Percentiles rank a stretch among this genome's conserved stretches.
Evolutionary conservation across 108 stramenopile species (phyloP).

Genomic region (Stephanodiscus triporus): DNA sequence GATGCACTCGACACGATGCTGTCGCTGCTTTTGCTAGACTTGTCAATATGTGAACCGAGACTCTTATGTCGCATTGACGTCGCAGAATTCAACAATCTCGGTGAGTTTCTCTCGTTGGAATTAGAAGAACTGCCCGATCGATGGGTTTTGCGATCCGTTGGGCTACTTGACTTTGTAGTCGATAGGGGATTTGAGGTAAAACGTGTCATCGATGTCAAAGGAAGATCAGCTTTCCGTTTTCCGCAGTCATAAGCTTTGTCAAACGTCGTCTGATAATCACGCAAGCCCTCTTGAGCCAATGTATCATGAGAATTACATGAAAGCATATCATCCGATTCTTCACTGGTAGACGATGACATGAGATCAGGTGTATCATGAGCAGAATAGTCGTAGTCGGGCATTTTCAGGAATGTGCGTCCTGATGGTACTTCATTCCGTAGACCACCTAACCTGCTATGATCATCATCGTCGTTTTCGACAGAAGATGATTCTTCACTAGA

Average conservation of each 20-base stretch:
- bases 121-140: neutral
- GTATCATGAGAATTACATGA: neutral
- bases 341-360: neutral
- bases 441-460: neutral
- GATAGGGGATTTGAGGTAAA: neutral
- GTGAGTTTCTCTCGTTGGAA: neutral
- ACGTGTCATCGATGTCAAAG: neutral
- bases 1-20: neutral
- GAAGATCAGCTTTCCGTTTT: neutral
- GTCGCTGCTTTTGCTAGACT: neutral
- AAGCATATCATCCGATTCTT: neutral
- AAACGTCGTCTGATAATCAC: neutral
- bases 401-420: neutral
- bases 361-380: neutral
- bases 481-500: neutral
- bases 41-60: neutral
- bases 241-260: too few relatives aligned
- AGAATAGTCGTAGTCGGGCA: neutral
- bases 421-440: neutral
- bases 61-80: neutral
- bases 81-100: neutral
- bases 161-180: neutral
- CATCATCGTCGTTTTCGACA: neutral
- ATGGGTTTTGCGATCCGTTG: neutral
- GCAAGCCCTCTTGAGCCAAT: constrained; percentile 1